Conservation (phyloP, 192 early-diverging fungal species). For the Gryganskiella cystojenkinii region DNA sequence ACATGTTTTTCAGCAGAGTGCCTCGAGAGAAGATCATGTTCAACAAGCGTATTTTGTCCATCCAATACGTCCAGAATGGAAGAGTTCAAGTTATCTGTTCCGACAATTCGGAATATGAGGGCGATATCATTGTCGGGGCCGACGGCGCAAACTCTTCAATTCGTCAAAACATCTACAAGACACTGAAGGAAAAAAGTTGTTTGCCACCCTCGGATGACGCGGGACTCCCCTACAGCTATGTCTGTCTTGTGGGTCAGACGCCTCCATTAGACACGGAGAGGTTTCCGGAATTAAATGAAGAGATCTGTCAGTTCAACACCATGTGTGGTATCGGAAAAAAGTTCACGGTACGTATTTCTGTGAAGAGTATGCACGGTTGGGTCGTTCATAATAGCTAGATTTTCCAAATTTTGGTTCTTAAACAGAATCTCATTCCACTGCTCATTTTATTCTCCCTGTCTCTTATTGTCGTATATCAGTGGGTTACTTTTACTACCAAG, state of each 20-base stretch:
- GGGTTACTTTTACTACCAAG: conserved; percentile 2
- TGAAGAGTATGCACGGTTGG: no score
- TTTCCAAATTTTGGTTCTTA: no score
- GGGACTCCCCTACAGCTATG: not conserved
- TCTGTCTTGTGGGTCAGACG: conserved; percentile 5
- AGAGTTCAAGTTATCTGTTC: not conserved
- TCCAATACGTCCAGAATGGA: conserved; percentile 6
- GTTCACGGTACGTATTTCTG: no score
- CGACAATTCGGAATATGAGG: conserved; percentile 11
- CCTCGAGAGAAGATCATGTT: not conserved
- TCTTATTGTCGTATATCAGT: no score
- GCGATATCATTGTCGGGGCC: conserved; percentile 30
- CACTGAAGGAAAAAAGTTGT: not conserved
- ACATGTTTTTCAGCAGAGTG: not conserved
- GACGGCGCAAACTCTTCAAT: conserved; percentile 23
- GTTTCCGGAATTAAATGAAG: not conserved
- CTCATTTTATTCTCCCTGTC: not conserved
- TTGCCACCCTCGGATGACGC: not conserved
- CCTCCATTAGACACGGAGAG: not conserved
- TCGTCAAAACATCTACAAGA: conserved; percentile 14
- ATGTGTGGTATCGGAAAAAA: no score
- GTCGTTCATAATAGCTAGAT: no score
- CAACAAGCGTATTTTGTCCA: not conserved
- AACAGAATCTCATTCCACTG: no score
- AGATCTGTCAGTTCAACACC: no score